phyloP scores from a whole-genome alignment of 2,329 filamentous ascomycete species.

The Colletotrichum tamarilloi region DNA sequence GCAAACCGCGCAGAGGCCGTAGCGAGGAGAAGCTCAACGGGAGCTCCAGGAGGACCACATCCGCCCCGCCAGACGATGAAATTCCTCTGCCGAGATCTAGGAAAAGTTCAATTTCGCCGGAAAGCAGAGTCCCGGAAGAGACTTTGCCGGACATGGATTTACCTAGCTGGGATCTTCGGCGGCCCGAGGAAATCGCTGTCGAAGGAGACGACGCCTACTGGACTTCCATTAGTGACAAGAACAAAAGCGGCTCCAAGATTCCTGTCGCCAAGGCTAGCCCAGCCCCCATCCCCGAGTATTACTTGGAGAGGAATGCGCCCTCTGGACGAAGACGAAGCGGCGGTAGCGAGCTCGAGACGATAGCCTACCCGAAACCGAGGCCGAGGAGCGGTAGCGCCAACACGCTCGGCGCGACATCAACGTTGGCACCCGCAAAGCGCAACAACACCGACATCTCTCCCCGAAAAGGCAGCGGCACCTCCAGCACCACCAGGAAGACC shows the following conservation, averaged over 20 bases:
- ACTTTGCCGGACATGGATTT: slow-evolving; percentile 53
- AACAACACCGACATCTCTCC: slow-evolving; percentile 63
- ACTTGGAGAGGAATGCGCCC: slow-evolving; percentile 79
- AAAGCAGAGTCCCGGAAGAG: slow-evolving; percentile 50
- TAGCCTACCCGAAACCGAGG: slow-evolving; percentile 71
- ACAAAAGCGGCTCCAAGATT: slow-evolving; percentile 73
- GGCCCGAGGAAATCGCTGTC: slow-evolving; percentile 81
- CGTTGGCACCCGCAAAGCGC: slow-evolving; percentile 50
- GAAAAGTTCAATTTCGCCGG: slow-evolving; percentile 58
- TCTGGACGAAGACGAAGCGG: slow-evolving; percentile 70
- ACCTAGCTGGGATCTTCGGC: slow-evolving; percentile 77
- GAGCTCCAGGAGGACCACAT: slow-evolving; percentile 44
- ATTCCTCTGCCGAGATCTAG: slow-evolving; percentile 40
- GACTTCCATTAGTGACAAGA: slow-evolving; percentile 62
- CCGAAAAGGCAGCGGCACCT: slow-evolving; percentile 54
- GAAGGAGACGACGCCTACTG: slow-evolving; percentile 64
- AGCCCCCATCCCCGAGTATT: slow-evolving; percentile 76
- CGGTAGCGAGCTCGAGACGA: slow-evolving; percentile 65
- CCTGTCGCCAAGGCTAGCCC: slow-evolving; percentile 86
- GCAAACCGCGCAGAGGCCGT: slow-evolving; percentile 58
- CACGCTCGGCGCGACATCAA: slow-evolving; percentile 52
- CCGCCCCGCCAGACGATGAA: slow-evolving; percentile 25
- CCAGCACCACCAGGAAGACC: slow-evolving; percentile 54
- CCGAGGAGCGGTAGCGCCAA: slow-evolving; percentile 77
- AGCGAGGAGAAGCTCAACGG: slow-evolving; percentile 48